Evolutionary conservation across 1,284 basidiomycete genomes (phyloP).

Genomic region (Pholiota adiposa): DNA sequence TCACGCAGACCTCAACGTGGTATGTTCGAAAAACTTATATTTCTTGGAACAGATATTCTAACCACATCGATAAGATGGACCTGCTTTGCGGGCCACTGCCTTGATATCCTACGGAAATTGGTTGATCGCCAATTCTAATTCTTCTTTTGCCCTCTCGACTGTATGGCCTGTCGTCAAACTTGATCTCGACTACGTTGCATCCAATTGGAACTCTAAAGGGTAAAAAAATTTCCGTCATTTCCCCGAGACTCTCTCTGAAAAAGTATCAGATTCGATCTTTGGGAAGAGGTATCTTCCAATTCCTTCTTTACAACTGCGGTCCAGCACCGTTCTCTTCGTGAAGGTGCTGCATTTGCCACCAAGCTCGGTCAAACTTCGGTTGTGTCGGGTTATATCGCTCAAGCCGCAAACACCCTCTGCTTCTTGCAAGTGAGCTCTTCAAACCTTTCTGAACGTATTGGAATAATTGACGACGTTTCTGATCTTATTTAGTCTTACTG

Average conservation of each 20-base stretch:
- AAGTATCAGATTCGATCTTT: constrained; percentile 67
- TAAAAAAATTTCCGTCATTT: constrained; percentile 22
- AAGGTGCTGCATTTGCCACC: constrained; percentile 57
- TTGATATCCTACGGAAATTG: constrained; percentile 73
- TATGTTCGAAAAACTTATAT: constrained; percentile 24
- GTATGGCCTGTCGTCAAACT: constrained; percentile 74
- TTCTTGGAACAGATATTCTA: background rate
- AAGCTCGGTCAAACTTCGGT: constrained; percentile 44
- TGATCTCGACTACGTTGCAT: constrained; percentile 68
- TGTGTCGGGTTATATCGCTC: constrained; percentile 45
- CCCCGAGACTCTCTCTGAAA: background rate
- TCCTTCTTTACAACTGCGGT: constrained; percentile 68
- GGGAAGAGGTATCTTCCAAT: constrained; percentile 65
- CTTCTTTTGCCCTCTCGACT: constrained; percentile 50
- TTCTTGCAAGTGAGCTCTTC: constrained; percentile 53
- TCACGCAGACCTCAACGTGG: constrained; percentile 60
- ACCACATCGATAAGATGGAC: constrained; percentile 55
- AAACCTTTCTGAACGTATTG: background rate
- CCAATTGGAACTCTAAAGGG: constrained; percentile 58
- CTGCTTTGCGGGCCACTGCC: constrained; percentile 70
- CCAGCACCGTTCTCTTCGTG: constrained; percentile 59
- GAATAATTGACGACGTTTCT: background rate
- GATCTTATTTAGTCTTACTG: constrained; percentile 50
- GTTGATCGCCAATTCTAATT: constrained; percentile 57
- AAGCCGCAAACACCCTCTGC: constrained; percentile 57